Evolutionary conservation across 495 filamentous ascomycete genomes (phyloP).

Genomic region (Penicilliopsis zonata): DNA sequence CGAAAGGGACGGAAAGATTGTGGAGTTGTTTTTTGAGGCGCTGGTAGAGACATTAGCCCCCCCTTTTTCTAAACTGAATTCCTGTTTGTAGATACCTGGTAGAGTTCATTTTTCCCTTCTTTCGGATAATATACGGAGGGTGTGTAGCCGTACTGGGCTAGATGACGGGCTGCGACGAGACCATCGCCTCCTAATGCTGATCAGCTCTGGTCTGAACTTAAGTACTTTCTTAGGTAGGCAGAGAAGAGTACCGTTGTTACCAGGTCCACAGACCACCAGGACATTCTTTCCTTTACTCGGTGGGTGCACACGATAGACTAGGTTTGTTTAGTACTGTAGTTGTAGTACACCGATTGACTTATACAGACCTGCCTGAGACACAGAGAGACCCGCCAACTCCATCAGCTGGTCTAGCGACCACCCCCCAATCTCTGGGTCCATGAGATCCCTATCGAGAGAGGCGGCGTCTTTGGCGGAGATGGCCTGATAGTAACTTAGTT

Average conservation of each 20-base stretch:
- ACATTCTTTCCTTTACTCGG: constrained; percentile 56
- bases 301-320: constrained; percentile 79
- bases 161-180: constrained; percentile 85
- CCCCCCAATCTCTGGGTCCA: constrained; percentile 80
- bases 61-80: too few relatives aligned
- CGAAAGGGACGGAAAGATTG: constrained; percentile 74
- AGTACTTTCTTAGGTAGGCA: constrained; percentile 1
- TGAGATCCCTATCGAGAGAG: constrained; percentile 84
- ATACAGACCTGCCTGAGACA: constrained; percentile 92
- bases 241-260: constrained; percentile 69
- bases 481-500: constrained; percentile 40
- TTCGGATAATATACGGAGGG: constrained; percentile 92
- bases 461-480: constrained; percentile 78
- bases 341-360: constrained; percentile 5
- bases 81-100: too few relatives aligned
- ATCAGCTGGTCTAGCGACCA: constrained; percentile 96
- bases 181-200: constrained; percentile 68
- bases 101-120: constrained; percentile 77
- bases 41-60: constrained; percentile 19
- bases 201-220: background rate
- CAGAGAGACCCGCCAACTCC: constrained; percentile 88
- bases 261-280: constrained; percentile 84
- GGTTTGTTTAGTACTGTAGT: background rate
- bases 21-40: constrained; percentile 74
- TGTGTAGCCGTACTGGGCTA: constrained; percentile 86